A percentile compares a stretch with the other conserved stretches of the same genome.
Evolutionary conservation across 768 basidiomycete species (phyloP).

Genomic region (Pholiota microspora): DNA sequence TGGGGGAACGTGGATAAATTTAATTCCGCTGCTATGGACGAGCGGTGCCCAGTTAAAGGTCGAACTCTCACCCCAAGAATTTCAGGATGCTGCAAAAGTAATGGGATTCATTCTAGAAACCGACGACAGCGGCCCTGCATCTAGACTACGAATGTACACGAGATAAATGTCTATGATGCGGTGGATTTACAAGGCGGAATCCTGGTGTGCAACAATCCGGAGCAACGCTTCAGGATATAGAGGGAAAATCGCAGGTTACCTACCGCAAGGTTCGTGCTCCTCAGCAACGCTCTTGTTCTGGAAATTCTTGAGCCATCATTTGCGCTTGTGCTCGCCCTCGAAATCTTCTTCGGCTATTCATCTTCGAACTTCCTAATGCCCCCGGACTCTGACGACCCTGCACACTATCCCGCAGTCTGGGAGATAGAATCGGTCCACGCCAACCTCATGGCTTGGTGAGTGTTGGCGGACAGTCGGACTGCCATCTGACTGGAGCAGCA

Average conservation of each 20-base stretch:
- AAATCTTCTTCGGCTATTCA: too few species aligned
- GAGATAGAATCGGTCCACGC: background rate
- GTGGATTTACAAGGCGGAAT: conserved; percentile 67
- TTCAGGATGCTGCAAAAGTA: conserved; percentile 45
- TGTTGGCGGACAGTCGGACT: background rate
- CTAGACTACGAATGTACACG: conserved; percentile 60
- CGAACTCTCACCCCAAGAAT: conserved; percentile 65
- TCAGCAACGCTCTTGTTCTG: too few species aligned
- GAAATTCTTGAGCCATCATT: too few species aligned
- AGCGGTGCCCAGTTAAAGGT: conserved; percentile 51
- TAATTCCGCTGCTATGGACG: conserved; percentile 67
- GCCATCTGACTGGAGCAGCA: too few species aligned
- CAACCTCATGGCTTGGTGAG: background rate
- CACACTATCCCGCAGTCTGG: too few species aligned
- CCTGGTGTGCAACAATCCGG: conserved; percentile 48
- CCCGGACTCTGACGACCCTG: too few species aligned
- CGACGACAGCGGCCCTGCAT: conserved; percentile 20
- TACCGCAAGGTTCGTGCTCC: too few species aligned
- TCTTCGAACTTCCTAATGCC: too few species aligned
- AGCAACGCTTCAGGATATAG: conserved; percentile 1
- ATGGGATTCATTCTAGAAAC: conserved; percentile 51
- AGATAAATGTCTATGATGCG: conserved; percentile 63
- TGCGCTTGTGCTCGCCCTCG: too few species aligned
- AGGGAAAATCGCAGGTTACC: too few species aligned
- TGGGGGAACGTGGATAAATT: conserved; percentile 70